Evolutionary conservation across 2,329 filamentous ascomycete species (phyloP), one percentile per base, ranked within the genome.

Genomic region (Falciphora oryzae): DNA sequence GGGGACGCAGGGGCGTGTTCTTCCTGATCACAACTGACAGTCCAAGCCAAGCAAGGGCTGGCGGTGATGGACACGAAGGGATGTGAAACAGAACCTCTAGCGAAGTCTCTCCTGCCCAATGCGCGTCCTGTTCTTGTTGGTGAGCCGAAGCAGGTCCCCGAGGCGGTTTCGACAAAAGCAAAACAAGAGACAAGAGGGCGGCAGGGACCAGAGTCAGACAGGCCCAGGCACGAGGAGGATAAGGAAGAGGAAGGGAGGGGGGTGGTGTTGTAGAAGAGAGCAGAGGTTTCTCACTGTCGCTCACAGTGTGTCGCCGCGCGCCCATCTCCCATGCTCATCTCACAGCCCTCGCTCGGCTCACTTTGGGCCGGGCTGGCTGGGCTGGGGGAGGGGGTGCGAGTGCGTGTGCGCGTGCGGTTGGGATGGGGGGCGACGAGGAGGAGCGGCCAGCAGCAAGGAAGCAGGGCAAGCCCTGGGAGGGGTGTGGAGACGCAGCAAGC

Each of bases 251-350:
- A 25, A 53, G 8, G 44, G 44, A 25, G n/a, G 18, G 38, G 44
- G 44, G 44, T 53, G 44, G 44, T 53, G 44, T 53, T 53, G 44
- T 53, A 53, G 44, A 53, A 53, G 44, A 53, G 22, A 10, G 38
- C 38, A 50, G 22, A 53, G 44, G 44, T 25, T 53, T 53, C 44
- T 53, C 44, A 11, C 44, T n/a, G 44, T 25, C 18, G 44, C 44
- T 25, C 44, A n/a, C n/a, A 11, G 44, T 25, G 44, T 53, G 18
- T 53, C 44, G 44, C 44, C 44, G 44, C 44, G 22, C 44, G 44
- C 44, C 44, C 44, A 53, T 53, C 44, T 53, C 44, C 44, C 44
- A 50, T n/a, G 44, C 44, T 50, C 44, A 53, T 53, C 44, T 53
- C 44, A 53, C 44, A 53, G 18, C 44, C 44, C 44, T 53, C 22